Evolutionary conservation across 2,329 filamentous ascomycete species (phyloP), one percentile per base, ranked within the genome.

Genomic region (Thelonectria rubi): DNA sequence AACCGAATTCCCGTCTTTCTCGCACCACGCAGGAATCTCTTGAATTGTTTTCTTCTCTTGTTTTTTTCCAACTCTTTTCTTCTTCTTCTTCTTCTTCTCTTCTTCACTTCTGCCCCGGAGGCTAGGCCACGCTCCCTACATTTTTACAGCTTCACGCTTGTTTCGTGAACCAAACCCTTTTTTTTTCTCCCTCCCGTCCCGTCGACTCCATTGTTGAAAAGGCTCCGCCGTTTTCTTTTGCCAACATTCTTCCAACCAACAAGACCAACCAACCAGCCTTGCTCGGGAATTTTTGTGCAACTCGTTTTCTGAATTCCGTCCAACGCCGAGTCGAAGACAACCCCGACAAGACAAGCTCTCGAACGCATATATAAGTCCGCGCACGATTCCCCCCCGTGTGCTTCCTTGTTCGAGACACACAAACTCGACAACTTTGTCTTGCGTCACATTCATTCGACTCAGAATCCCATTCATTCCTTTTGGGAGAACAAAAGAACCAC

Each of bases 11-110:
- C 51, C 43, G 4, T 11, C 7, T 24, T 47, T 47, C 55, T 67
- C 69, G 68, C 60, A 70, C 60, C 60, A 56, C 69, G 64, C 62
- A 70, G 68, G 67, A 70, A 71, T 66, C 68, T 58, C 45, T 49
- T 51, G 50, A 59, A 59, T 61, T 68, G 3, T 49, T 52, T 65
- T 62, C 56, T 59, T 55, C 54, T 50, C n/a, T n/a, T n/a, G n/a
- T n/a, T n/a, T n/a, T n/a, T n/a, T n/a, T n/a, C n/a, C n/a, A n/a
- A n/a, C n/a, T n/a, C n/a, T n/a, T n/a, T n/a, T 49, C 54, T 32
- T 62, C 67, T 56, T 66, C 61, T 61, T 68, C 53, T 46, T 60
- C 61, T 60, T 58, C 58, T 61, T 48, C 65, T 59, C 55, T 54
- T 45, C 40, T 49, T 52, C 57, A 48, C 55, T 62, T 65, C 55